Base-by-base conservation (phyloP, 208 protist species). In the Trypanosoma congolense region DNA sequence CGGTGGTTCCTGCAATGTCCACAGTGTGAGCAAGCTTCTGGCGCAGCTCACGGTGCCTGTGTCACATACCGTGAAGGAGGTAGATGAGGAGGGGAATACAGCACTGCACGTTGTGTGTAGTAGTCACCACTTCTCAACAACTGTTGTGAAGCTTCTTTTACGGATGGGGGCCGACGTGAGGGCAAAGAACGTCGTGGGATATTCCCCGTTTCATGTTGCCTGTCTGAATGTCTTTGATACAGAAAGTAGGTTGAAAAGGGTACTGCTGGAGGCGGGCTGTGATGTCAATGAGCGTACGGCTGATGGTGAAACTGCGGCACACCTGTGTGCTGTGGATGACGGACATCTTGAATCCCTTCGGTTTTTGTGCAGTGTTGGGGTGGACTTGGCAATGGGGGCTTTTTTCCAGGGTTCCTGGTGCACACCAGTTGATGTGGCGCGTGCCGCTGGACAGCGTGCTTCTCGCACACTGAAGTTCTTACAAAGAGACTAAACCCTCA, bases 131-230 rank as follows among this genome's bases (percentile, higher is more conserved):
- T 45, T 46, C 6, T 68, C 69, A 2, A 3, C 41, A n/a, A 25
- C 29, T 14, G 58, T 73, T 0, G 31, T 65, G n/a, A 35, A 52
- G n/a, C 56, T 54, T 12, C 44, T 75, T 10, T 19, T 73, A 16
- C 21, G 18, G 1, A 12, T n/a, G 38, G 58, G 58, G 0, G 68
- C 44, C 6, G 16, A 59, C 3, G 21, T 46, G 5, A 24, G 19
- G 31, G 48, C 28, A 18, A 56, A 33, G 50, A 74, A 74, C 57
- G 45, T 40, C 5, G 24, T n/a, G 12, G 70, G 65, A 1, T 30
- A 68, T 33, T 53, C 57, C 8, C 46, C 74, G 8, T 70, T 73
- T 22, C 65, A 77, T 46, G 18, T 74, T 25, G 61, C 65, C 2
- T 76, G 60, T 18, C 61, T 74, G 5, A 68, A 73, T n/a, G 19